phyloP scores from a whole-genome alignment of 23 red algal species.

The Gracilaria domingensis region DNA sequence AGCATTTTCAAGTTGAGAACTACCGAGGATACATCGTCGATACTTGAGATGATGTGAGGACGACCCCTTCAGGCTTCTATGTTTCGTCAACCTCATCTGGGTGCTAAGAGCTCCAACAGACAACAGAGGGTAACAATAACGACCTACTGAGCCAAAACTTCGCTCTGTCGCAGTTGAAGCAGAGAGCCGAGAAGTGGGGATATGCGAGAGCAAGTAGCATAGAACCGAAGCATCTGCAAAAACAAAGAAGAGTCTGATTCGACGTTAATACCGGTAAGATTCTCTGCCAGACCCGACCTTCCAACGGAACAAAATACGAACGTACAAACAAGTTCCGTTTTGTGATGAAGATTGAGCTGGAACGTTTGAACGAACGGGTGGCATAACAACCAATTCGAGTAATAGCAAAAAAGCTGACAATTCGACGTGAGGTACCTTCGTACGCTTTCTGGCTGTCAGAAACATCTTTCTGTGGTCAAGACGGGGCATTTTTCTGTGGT shows the following conservation, averaged over 20 bases:
- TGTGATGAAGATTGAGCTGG: not conserved
- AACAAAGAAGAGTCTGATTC: not conserved
- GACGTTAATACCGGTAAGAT: not conserved
- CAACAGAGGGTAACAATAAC: not conserved
- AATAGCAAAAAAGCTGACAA: slow-evolving; percentile 3
- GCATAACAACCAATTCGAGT: slow-evolving; percentile 12
- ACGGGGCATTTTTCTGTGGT: slow-evolving; percentile 9
- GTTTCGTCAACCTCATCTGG: not conserved
- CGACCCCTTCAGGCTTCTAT: not conserved
- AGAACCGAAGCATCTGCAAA: not conserved
- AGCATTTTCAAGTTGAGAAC: slow-evolving; percentile 36
- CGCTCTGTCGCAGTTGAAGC: not conserved
- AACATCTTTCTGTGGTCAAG: not conserved
- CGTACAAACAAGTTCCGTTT: not conserved
- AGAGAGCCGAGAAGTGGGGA: not conserved
- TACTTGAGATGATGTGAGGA: slow-evolving; percentile 64
- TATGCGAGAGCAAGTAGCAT: not conserved
- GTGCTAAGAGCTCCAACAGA: not conserved
- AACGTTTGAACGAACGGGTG: slow-evolving; percentile 15
- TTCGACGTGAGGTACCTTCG: slow-evolving; percentile 16
- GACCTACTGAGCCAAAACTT: not conserved
- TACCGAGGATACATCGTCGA: not conserved
- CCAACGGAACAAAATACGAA: slow-evolving; percentile 17
- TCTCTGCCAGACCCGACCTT: not conserved
- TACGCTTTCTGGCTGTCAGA: not conserved